Conservation (phyloP, 768 basidiomycete genomes). For the Termitomyces sp. region DNA sequence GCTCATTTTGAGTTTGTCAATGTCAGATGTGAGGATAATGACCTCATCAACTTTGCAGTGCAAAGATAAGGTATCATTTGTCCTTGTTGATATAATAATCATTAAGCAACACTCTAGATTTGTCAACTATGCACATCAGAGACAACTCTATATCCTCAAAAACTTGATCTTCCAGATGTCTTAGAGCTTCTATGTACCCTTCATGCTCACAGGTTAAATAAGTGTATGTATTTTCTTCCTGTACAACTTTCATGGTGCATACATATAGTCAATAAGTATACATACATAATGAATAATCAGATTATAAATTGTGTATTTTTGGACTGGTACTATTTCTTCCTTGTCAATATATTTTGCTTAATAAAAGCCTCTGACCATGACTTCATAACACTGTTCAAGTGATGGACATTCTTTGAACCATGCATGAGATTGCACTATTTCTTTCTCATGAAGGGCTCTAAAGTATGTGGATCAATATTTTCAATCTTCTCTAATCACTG, state of each 20-base stretch:
- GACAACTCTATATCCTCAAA: neutral
- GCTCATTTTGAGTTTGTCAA: neutral
- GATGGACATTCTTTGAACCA: neutral
- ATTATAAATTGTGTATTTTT: no score
- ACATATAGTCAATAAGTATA: no score
- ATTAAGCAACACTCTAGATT: neutral
- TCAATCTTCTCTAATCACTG: neutral
- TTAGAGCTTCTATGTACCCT: no score
- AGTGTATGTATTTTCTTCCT: no score
- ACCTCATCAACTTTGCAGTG: neutral
- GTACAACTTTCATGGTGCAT: no score
- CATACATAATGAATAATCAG: no score
- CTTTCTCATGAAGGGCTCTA: neutral
- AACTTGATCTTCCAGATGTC: neutral
- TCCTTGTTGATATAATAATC: neutral
- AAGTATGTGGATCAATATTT: neutral
- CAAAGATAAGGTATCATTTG: neutral
- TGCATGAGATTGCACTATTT: slow-evolving; percentile 4
- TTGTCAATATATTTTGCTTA: neutral
- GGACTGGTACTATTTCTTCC: no score
- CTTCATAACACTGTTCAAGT: neutral
- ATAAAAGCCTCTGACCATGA: neutral
- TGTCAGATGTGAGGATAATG: neutral
- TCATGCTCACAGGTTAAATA: no score
- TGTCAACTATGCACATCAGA: neutral